Base-by-base conservation (phyloP, 1,139 yeast genomes). In the Blastobotrys illinoisensis region DNA sequence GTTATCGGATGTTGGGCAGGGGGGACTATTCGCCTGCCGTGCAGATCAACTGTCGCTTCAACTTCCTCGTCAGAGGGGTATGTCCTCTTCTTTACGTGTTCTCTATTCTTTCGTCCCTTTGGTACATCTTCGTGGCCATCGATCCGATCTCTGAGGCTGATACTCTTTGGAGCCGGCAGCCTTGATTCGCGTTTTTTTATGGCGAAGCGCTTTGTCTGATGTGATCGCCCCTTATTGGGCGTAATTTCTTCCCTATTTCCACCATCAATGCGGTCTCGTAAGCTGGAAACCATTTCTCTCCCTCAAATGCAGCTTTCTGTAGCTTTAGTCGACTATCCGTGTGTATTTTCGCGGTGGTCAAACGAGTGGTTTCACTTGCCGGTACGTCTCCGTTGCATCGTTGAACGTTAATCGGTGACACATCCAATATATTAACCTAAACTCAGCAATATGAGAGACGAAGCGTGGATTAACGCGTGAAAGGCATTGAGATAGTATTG, bases 1-100 rank as follows among this genome's bases (percentile, higher is more conserved):
- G 50, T 40, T 9, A 32, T 24, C 3, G 19, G 24, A 24, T 48
- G 50, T n/a, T 46, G 40, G 3, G 50, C 36, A 36, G 40, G 36
- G 5, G 46, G 45, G 3, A 48, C 32, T 13, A 46, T 6, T 3
- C 40, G 14, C 11, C 40, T 32, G 7, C 40, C 40, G 11, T 13
- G n/a, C n/a, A n/a, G n/a, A n/a, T n/a, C n/a, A n/a, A n/a, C n/a
- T n/a, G n/a, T n/a, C n/a, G n/a, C n/a, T n/a, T n/a, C n/a, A n/a
- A n/a, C n/a, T n/a, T n/a, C n/a, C n/a, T n/a, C n/a, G n/a, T n/a
- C n/a, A n/a, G n/a, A n/a, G n/a, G n/a, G n/a, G n/a, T n/a, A n/a
- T n/a, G n/a, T n/a, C n/a, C n/a, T n/a, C n/a, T n/a, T n/a, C n/a
- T n/a, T n/a, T n/a, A n/a, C n/a, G n/a, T 9, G 16, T 16, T 11